Percentiles rank a stretch among this genome's conserved stretches.
Conservation (phyloP, 1,284 basidiomycete genomes). For the Trametes pubescens region DNA sequence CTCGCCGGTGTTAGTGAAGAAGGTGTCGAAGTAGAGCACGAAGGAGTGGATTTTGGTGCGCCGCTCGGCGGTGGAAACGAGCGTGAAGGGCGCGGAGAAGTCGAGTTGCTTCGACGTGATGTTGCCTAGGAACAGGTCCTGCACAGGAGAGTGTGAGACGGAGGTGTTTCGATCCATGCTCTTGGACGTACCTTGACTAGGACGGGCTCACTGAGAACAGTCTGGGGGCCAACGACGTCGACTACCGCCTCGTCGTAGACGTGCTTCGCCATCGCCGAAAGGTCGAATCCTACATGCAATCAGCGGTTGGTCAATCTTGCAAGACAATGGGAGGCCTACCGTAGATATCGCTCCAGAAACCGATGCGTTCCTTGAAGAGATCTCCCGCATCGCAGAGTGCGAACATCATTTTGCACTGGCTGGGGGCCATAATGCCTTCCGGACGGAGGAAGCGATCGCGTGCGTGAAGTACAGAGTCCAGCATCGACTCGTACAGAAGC, state of each 20-base stretch:
- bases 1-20: constrained; percentile 76
- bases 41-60: constrained; percentile 81
- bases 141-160: background rate
- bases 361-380: constrained; percentile 81
- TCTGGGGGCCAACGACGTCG: constrained; percentile 78
- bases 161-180: background rate
- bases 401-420: constrained; percentile 88
- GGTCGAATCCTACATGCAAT: constrained; percentile 73
- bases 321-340: constrained; percentile 57
- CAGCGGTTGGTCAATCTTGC: constrained; percentile 4
- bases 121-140: constrained; percentile 78
- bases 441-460: constrained; percentile 86
- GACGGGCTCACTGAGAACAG: constrained; percentile 73
- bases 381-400: constrained; percentile 81
- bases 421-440: constrained; percentile 85
- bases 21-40: constrained; percentile 94
- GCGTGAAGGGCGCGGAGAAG: constrained; percentile 79
- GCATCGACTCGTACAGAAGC: constrained; percentile 95
- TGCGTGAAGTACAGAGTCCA: constrained; percentile 92
- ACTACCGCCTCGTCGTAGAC: constrained; percentile 84
- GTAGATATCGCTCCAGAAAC: constrained; percentile 93
- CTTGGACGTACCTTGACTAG: constrained; percentile 67
- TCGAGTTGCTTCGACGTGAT: constrained; percentile 78
- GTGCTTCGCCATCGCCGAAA: constrained; percentile 78
- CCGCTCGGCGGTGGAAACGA: constrained; percentile 65